Percentiles rank a stretch among this genome's conserved stretches.
phyloP scores from a whole-genome alignment of 352 stramenopile species.

The Elongisporangium undulatum region DNA sequence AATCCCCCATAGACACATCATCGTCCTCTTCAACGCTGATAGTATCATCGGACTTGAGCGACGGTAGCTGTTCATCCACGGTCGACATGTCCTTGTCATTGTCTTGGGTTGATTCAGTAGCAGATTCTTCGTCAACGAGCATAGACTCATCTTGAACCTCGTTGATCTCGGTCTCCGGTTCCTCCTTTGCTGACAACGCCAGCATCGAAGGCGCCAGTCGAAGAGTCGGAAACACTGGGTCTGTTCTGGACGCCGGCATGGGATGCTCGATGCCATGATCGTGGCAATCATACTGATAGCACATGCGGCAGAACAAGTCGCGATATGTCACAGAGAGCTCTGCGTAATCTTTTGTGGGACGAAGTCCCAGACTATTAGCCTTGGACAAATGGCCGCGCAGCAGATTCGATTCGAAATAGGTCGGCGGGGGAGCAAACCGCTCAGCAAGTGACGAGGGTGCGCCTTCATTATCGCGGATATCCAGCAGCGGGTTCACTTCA shows the following conservation, averaged over 20 bases:
- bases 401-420: conserved; percentile 72
- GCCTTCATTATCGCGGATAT: conserved; percentile 2
- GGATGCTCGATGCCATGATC: conserved; percentile 86
- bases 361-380: conserved; percentile 30
- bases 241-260: conserved; percentile 42
- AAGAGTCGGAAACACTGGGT: conserved; percentile 58
- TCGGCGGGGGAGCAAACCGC: conserved; percentile 39
- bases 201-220: conserved; percentile 30
- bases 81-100: conserved; percentile 9
- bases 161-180: neutral
- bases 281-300: conserved; percentile 91
- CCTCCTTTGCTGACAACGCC: neutral
- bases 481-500: conserved; percentile 25
- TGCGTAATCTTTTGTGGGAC: conserved; percentile 53
- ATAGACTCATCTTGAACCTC: neutral
- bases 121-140: neutral
- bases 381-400: conserved; percentile 14
- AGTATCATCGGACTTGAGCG: conserved; percentile 1
- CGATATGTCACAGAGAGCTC: conserved; percentile 83
- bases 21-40: conserved; percentile 2
- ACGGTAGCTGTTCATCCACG: conserved; percentile 5
- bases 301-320: conserved; percentile 91
- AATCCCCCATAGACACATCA: conserved; percentile 9
- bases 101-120: conserved; percentile 7
- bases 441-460: conserved; percentile 21